Evolutionary conservation across 2,329 filamentous ascomycete species (phyloP), one percentile per base, ranked within the genome.

Genomic region (Dothideomycetes sp.): DNA sequence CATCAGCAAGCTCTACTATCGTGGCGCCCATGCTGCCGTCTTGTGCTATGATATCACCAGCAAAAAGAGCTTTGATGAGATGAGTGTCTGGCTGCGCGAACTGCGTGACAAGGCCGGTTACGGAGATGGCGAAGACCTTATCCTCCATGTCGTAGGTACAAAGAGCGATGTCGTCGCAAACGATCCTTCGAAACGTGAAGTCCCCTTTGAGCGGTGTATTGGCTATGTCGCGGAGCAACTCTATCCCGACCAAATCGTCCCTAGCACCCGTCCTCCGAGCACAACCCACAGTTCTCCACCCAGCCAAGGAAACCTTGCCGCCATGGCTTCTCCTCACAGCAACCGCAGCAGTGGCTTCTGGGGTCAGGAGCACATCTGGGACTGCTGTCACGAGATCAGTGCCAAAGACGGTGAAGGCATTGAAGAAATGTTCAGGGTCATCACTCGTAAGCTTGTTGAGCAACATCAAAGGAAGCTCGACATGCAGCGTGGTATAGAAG

Each of bases 341-440:
- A 65, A 71, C 50, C 59, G 65, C 22, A 82, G 76, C 53, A 82
- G 76, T 25, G 82, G 82, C 2, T 85, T 87, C 63, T 95, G 88
- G 88, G 86, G 82, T 16, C 84, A 91, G 59, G 88, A 95, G 57
- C 79, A 87, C 5, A 87, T 88, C 38, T 96, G 89, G 88, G 88
- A 95, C 55, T 93, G 87, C 48, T 96, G 89, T 60, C 91, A 96
- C 62, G 91, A 98, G 66, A 89, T 98, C 56, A 88, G 81, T 51
- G 88, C 89, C 33, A 89, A 93, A 68, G 87, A 82, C 54, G 88
- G 88, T 43, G 88, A 95, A 67, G 89, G 89, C 13, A 88, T 98
- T 13, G 91, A 96, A 53, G 91, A 96, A 63, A 87, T 98, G 0
- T 96, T 96, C 54, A 75, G 89, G 2, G 85, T 94, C 18, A 82